Base-by-base conservation (phyloP, 2,329 filamentous ascomycete species). In the Fusarium cyanostomum region DNA sequence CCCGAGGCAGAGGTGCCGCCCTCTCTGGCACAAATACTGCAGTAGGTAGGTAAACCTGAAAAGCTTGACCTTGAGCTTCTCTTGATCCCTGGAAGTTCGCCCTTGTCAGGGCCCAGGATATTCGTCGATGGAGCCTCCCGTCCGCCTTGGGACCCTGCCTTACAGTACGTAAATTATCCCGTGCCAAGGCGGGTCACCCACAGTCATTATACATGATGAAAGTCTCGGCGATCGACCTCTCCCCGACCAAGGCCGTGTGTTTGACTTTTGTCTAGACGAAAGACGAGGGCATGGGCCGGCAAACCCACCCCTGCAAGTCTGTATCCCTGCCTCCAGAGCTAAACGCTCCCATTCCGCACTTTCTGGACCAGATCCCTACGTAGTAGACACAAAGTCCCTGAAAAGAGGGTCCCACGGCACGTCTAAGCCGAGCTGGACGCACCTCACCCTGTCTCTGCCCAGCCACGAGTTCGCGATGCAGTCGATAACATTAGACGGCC, bases 121-220 rank as follows among this genome's bases (percentile, higher is more conserved):
- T 57, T 33, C 18, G 18, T 35, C 30, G 18, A 35, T 33, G 15
- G 21, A 24, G 18, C 53, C 44, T 51, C 7, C 24, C 26, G 39
- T 33, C 26, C 28, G 16, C 41, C 31, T 21, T 46, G 33, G 39
- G 21, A 16, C 37, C 27, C 33, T 43, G 42, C 31, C 42, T 34
- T 49, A 46, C 35, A n/a, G 6, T 39, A 8, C 12, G 15, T 21
- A 27, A 13, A 18, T 48, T 41, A 38, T 62, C 50, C 41, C 21
- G 30, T 56, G 67, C 67, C 67, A 70, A 70, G 67, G 38, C 65
- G 62, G 65, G 60, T 51, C 59, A 52, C 46, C 56, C 44, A 56
- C 63, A 62, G 48, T 49, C 41, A 42, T 46, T 44, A 51, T n/a
- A 53, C 38, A 28, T 43, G 35, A 31, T 50, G 39, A 21, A 62